Evolutionary conservation across 192 early-diverging fungal genomes (phyloP).

Genomic region (Coemansia sp.): DNA sequence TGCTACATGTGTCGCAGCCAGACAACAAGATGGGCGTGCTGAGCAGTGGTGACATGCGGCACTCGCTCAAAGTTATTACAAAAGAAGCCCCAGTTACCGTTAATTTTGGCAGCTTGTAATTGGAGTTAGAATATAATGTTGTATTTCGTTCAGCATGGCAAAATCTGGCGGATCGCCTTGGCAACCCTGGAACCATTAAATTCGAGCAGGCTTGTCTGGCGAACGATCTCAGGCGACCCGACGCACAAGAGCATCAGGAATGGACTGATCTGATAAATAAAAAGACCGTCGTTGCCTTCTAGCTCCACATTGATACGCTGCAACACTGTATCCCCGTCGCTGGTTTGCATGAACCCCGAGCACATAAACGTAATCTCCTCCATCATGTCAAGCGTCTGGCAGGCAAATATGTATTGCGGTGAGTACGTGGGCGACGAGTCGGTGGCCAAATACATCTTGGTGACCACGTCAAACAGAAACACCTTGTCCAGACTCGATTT

Average conservation of each 20-base stretch:
- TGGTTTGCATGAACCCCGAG: neutral
- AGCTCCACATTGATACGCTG: slow-evolving; percentile 30
- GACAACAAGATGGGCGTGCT: slow-evolving; percentile 33
- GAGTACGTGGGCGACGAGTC: slow-evolving; percentile 88
- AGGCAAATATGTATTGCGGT: slow-evolving; percentile 88
- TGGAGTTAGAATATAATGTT: neutral
- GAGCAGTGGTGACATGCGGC: slow-evolving; percentile 17
- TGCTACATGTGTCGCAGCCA: slow-evolving; percentile 26
- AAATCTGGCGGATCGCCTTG: slow-evolving; percentile 48
- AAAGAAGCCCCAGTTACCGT: slow-evolving; percentile 37
- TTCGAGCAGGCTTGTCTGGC: slow-evolving; percentile 47
- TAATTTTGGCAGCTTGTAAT: slow-evolving; percentile 31
- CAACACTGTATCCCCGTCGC: slow-evolving; percentile 19
- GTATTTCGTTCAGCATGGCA: slow-evolving; percentile 2
- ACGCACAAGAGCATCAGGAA: slow-evolving; percentile 37
- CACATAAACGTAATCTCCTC: slow-evolving; percentile 82
- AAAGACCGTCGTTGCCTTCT: slow-evolving; percentile 21
- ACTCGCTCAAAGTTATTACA: slow-evolving; percentile 36
- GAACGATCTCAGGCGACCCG: slow-evolving; percentile 18
- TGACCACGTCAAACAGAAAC: slow-evolving; percentile 85
- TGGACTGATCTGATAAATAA: slow-evolving; percentile 42
- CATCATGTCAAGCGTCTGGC: slow-evolving; percentile 92
- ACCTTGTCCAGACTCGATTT: slow-evolving; percentile 97
- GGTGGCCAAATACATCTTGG: slow-evolving; percentile 93
- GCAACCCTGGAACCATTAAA: slow-evolving; percentile 47